A percentile compares a stretch with the other conserved stretches of the same genome.
Evolutionary conservation across 148 eudicot genomes (phyloP).

Genomic region (Beta vulgaris): DNA sequence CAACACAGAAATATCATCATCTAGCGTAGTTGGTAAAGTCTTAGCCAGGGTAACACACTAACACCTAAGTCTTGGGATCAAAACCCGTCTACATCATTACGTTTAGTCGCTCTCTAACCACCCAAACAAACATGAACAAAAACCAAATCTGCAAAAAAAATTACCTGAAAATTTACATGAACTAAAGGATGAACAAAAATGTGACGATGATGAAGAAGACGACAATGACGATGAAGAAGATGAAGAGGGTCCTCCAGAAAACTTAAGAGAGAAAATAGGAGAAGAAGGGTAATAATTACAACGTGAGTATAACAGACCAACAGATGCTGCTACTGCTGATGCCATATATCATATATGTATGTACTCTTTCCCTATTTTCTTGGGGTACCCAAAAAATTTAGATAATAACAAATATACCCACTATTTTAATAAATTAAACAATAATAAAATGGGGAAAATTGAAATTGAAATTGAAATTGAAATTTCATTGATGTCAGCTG

Average conservation of each 20-base stretch:
- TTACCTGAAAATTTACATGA: constrained; percentile 34
- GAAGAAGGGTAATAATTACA: constrained; percentile 5
- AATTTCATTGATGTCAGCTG: background rate
- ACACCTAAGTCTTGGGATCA: no score
- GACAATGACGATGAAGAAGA: constrained; percentile 16
- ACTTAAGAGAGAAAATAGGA: constrained; percentile 27
- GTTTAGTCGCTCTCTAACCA: background rate
- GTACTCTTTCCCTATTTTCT: background rate
- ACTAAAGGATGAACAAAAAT: constrained; percentile 31
- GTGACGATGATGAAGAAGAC: constrained; percentile 26
- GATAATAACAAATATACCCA: background rate
- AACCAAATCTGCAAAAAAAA: constrained; percentile 5
- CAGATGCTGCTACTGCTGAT: constrained; percentile 27
- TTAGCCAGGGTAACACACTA: no score
- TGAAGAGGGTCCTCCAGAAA: background rate
- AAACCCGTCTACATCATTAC: no score
- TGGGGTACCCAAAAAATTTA: background rate
- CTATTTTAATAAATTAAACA: background rate
- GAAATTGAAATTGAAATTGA: no score
- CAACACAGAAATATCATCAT: no score
- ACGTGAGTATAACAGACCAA: constrained; percentile 19
- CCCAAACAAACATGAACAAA: background rate
- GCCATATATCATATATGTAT: no score
- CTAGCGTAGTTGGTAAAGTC: no score
- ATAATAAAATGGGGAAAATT: background rate